A percentile compares a stretch with the other conserved stretches of the same genome.
Evolutionary conservation across 306 rosid genomes (phyloP).

Genomic region (Cicer bijugum): DNA sequence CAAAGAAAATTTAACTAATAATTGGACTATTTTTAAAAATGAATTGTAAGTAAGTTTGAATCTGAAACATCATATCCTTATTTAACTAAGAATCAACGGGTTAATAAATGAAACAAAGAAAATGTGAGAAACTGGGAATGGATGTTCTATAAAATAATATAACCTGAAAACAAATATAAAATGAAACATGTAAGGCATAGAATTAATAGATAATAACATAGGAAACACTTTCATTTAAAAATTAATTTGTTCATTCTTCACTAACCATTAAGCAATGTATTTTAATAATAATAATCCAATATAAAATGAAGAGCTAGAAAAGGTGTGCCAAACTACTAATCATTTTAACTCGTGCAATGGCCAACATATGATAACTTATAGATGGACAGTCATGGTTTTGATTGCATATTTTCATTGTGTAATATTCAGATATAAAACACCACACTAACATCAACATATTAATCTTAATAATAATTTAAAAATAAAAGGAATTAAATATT

Average conservation of each 20-base stretch:
- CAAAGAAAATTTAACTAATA: slow-evolving; percentile 7
- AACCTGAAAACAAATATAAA: slow-evolving; percentile 26
- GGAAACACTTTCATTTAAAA: slow-evolving; percentile 8
- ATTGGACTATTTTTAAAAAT: too few relatives aligned
- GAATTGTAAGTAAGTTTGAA: too few relatives aligned
- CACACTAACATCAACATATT: too few relatives aligned
- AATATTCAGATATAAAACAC: too few relatives aligned
- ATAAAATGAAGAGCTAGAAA: slow-evolving; percentile 37
- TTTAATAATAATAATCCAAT: slow-evolving; percentile 17
- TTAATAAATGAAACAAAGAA: background rate
- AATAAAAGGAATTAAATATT: too few relatives aligned
- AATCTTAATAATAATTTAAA: too few relatives aligned
- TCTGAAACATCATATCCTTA: too few relatives aligned
- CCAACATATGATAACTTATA: slow-evolving; percentile 34
- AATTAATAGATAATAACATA: slow-evolving; percentile 19
- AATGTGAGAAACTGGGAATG: background rate
- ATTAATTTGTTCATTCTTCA: slow-evolving; percentile 11
- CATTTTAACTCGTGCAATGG: slow-evolving; percentile 23
- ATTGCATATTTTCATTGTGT: background rate
- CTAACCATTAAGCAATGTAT: slow-evolving; percentile 3
- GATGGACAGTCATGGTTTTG: slow-evolving; percentile 29
- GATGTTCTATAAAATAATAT: background rate
- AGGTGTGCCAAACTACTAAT: slow-evolving; percentile 26
- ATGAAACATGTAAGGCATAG: background rate
- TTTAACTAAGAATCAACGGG: too few relatives aligned